phyloP scores from a whole-genome alignment of 176 grass and related monocot species.

The Juncus effusus region DNA sequence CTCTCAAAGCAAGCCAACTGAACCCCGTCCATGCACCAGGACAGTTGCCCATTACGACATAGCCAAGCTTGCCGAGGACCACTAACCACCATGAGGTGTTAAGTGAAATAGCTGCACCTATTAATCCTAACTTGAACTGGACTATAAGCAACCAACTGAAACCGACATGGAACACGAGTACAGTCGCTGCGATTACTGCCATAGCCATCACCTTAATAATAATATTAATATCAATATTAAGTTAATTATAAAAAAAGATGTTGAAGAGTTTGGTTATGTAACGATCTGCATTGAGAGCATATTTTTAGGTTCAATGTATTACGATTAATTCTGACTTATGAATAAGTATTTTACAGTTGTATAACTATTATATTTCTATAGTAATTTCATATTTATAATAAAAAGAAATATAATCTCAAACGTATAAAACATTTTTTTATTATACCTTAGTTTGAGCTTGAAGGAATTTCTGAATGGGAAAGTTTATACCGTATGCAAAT shows the following conservation, averaged over 20 bases:
- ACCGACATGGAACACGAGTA: constrained; percentile 43
- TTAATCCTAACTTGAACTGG: constrained; percentile 44
- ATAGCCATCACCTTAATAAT: constrained; percentile 44
- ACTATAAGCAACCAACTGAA: constrained; percentile 59
- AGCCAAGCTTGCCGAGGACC: constrained; percentile 45
- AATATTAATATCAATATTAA: neutral
- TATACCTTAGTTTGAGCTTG: constrained; percentile 35
- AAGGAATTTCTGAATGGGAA: constrained; percentile 70
- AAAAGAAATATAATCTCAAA: too few relatives aligned
- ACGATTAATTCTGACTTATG: too few relatives aligned
- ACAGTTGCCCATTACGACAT: constrained; percentile 59
- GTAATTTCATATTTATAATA: neutral
- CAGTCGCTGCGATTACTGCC: constrained; percentile 40
- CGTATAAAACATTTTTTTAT: neutral
- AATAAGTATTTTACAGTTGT: neutral
- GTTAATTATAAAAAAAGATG: too few relatives aligned
- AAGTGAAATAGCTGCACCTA: constrained; percentile 64
- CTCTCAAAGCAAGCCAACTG: constrained; percentile 50
- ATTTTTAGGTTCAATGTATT: too few relatives aligned
- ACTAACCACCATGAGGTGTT: constrained; percentile 77
- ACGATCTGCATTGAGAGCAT: too few relatives aligned
- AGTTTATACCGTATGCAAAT: constrained; percentile 65
- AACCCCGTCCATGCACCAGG: constrained; percentile 83
- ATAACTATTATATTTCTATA: too few relatives aligned
- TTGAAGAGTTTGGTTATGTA: too few relatives aligned